phyloP scores from a whole-genome alignment of 192 early-diverging fungal species.

The Jimgerdemannia flammicorona region DNA sequence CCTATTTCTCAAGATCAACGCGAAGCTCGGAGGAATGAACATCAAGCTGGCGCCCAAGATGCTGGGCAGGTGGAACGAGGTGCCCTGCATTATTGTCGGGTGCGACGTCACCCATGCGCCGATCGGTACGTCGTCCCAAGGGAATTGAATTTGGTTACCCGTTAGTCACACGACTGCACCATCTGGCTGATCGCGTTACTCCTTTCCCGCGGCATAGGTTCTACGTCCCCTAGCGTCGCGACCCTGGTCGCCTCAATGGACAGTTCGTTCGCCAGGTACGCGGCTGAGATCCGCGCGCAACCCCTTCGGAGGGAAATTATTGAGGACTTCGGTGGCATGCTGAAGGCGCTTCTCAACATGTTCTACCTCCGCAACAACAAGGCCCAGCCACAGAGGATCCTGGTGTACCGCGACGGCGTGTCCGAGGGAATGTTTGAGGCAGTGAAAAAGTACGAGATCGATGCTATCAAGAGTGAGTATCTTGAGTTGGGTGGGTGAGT shows the following conservation, averaged over 20 bases:
- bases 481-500: not conserved
- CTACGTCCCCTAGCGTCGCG: slow-evolving; percentile 10
- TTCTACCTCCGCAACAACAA: slow-evolving; percentile 44
- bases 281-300: slow-evolving; percentile 42
- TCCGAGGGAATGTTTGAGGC: slow-evolving; percentile 74
- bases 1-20: slow-evolving; percentile 87
- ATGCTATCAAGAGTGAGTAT: slow-evolving; percentile 52
- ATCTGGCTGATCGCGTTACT: too few species aligned
- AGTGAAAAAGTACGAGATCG: slow-evolving; percentile 63
- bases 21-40: slow-evolving; percentile 88
- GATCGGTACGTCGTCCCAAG: slow-evolving; percentile 44
- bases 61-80: slow-evolving; percentile 18
- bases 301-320: slow-evolving; percentile 53
- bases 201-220: not conserved
- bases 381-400: slow-evolving; percentile 64
- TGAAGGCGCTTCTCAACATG: slow-evolving; percentile 45
- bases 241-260: slow-evolving; percentile 20
- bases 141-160: not conserved
- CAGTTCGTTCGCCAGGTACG: slow-evolving; percentile 25
- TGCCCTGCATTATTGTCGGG: slow-evolving; percentile 75
- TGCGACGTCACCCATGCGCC: slow-evolving; percentile 86
- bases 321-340: slow-evolving; percentile 37
- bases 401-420: slow-evolving; percentile 84
- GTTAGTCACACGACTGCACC: not conserved
- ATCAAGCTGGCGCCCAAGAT: slow-evolving; percentile 40